A percentile compares a stretch with the other conserved stretches of the same genome.
These are phyloP conservation scores for Colletotrichum plurivorum DNA, from an alignment of 2,329 filamentous ascomycete genomes.

Conservation along the genomic window DNA sequence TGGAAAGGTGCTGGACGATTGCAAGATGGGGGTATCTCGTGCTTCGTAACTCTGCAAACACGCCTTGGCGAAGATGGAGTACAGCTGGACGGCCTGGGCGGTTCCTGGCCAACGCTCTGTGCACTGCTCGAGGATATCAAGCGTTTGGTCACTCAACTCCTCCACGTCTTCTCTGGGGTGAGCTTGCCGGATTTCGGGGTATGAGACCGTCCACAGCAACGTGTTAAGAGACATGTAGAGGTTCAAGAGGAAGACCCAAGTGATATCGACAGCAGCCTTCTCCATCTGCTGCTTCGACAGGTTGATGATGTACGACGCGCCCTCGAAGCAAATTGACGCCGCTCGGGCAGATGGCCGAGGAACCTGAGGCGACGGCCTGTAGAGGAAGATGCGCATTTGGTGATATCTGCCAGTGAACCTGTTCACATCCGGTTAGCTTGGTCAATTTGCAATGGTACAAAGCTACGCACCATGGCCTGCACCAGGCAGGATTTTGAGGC, in stretches of 20 bases:
- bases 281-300: constrained; percentile 86
- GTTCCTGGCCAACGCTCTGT: constrained; percentile 94
- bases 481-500: constrained; percentile 79
- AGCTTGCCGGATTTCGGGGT: constrained; percentile 82
- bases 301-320: constrained; percentile 84
- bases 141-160: constrained; percentile 78
- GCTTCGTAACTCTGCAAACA: constrained; percentile 90
- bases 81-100: constrained; percentile 85
- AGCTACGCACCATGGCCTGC: constrained; percentile 80
- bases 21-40: constrained; percentile 56
- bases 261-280: constrained; percentile 83
- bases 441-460: not conserved
- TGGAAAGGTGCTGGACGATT: constrained; percentile 52
- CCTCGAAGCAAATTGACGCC: constrained; percentile 86
- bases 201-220: constrained; percentile 92
- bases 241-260: constrained; percentile 92
- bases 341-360: constrained; percentile 86
- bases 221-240: constrained; percentile 95
- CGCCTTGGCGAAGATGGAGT: constrained; percentile 86
- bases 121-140: constrained; percentile 85
- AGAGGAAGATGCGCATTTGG: constrained; percentile 89
- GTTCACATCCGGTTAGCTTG: constrained; percentile 34
- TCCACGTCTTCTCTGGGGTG: constrained; percentile 84
- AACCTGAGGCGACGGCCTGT: constrained; percentile 92
- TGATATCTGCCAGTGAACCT: constrained; percentile 82